Conservation (phyloP, 2,329 filamentous ascomycete species). For the Bipolaris cookei region DNA sequence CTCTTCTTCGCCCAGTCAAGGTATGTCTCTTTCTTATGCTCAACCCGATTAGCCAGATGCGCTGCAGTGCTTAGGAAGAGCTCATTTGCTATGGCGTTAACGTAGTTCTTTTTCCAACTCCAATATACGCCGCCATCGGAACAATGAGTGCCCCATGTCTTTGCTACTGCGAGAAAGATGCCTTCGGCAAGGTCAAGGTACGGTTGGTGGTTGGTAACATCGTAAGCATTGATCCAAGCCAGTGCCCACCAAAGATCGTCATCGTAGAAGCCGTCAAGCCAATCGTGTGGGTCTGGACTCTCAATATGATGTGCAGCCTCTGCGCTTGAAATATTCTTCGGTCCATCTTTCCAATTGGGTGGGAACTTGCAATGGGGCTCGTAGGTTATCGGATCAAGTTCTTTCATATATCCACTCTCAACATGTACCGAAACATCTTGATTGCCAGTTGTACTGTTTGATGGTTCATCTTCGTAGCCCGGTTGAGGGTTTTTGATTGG, state of each 20-base stretch:
- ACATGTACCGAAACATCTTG: neutral
- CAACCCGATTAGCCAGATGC: conserved; percentile 59
- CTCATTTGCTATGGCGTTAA: conserved; percentile 64
- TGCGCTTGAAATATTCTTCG: conserved; percentile 11
- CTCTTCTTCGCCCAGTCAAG: conserved; percentile 55
- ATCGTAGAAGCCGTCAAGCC: conserved; percentile 58
- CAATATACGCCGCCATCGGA: conserved; percentile 59
- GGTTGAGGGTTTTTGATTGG: conserved; percentile 42
- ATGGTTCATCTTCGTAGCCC: conserved; percentile 26
- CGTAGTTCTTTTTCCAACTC: conserved; percentile 54
- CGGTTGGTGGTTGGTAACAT: conserved; percentile 53
- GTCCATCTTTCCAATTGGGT: conserved; percentile 24
- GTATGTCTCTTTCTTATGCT: conserved; percentile 49
- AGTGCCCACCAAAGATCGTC: conserved; percentile 61
- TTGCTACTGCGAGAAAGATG: conserved; percentile 57
- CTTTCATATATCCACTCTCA: conserved; percentile 33
- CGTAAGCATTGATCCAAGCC: conserved; percentile 62
- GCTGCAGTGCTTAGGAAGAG: conserved; percentile 63
- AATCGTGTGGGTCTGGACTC: conserved; percentile 34
- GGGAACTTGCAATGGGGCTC: conserved; percentile 32
- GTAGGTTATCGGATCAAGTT: conserved; percentile 20
- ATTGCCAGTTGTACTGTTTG: conserved; percentile 13
- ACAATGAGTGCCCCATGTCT: conserved; percentile 49
- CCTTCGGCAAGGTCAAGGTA: conserved; percentile 57
- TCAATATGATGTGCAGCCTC: conserved; percentile 10